These are phyloP conservation scores for Cladosporium phlei DNA, from an alignment of 2,329 filamentous ascomycete genomes.

Conservation along the genomic window DNA sequence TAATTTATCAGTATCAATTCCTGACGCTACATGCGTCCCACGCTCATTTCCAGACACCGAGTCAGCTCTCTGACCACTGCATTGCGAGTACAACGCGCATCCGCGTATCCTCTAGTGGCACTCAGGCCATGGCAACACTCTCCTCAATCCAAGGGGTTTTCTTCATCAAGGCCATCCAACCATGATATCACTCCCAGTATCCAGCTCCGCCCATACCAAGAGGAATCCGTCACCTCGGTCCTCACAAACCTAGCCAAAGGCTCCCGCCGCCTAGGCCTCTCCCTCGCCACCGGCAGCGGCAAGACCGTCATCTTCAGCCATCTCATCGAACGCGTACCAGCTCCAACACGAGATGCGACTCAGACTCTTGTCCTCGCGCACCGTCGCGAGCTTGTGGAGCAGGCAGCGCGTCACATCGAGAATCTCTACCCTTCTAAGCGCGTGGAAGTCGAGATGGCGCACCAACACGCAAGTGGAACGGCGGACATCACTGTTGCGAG, in stretches of 20 bases:
- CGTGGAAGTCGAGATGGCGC: constrained; percentile 90
- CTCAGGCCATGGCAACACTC: too few species aligned
- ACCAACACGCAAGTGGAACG: constrained; percentile 65
- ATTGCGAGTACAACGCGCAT: neutral
- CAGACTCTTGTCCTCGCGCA: constrained; percentile 91
- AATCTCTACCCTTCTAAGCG: constrained; percentile 72
- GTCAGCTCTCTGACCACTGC: neutral
- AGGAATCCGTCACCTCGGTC: constrained; percentile 81
- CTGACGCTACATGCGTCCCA: constrained; percentile 13
- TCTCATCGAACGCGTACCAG: constrained; percentile 71
- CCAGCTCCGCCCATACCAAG: constrained; percentile 72
- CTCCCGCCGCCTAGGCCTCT: constrained; percentile 74
- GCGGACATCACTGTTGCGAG: constrained; percentile 95
- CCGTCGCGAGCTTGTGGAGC: constrained; percentile 86
- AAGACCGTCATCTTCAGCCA: constrained; percentile 97
- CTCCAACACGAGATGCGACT: constrained; percentile 53
- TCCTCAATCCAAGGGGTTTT: neutral
- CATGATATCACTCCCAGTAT: constrained; percentile 1
- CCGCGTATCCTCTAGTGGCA: too few species aligned
- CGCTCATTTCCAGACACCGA: neutral
- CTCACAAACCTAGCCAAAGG: constrained; percentile 62
- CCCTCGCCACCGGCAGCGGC: constrained; percentile 78
- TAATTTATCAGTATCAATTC: too few species aligned
- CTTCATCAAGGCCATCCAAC: neutral
- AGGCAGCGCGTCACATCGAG: constrained; percentile 80